Conservation (phyloP, 2,329 filamentous ascomycete species). For the Ilyonectria sp. region DNA sequence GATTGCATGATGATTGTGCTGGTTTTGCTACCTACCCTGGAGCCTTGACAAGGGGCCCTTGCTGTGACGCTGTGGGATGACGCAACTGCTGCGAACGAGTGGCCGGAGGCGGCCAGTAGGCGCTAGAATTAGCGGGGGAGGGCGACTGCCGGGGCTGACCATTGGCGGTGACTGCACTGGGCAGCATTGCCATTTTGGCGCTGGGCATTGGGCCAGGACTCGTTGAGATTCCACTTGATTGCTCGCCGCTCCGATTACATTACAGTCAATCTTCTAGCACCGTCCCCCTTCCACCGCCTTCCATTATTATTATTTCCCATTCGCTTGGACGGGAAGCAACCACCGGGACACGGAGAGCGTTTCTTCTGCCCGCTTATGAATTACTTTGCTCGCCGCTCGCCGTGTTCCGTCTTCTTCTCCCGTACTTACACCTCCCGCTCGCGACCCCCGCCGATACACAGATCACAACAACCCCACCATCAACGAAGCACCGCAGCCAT, state of each 20-base stretch:
- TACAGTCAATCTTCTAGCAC: neutral
- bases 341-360: neutral
- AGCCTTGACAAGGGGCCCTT: constrained; percentile 7
- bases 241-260: neutral
- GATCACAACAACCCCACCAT: constrained; percentile 23
- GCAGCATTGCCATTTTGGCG: constrained; percentile 22
- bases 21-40: constrained; percentile 16
- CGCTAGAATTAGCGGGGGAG: constrained; percentile 3
- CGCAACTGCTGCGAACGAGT: constrained; percentile 18
- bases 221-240: constrained; percentile 12
- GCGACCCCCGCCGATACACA: constrained; percentile 20
- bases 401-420: neutral
- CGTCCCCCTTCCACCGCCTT: neutral
- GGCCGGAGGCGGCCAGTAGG: constrained; percentile 14
- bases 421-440: constrained; percentile 1
- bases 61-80: constrained; percentile 19
- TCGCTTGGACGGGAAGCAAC: neutral
- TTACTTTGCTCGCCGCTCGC: neutral
- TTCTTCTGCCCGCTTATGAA: neutral
- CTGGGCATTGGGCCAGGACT: constrained; percentile 16
- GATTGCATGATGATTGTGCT: neutral
- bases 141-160: constrained; percentile 19
- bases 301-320: neutral
- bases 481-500: constrained; percentile 36
- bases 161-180: constrained; percentile 22